Evolutionary conservation across 495 filamentous ascomycete species (phyloP).

Genomic region (Penicillium fimorum): DNA sequence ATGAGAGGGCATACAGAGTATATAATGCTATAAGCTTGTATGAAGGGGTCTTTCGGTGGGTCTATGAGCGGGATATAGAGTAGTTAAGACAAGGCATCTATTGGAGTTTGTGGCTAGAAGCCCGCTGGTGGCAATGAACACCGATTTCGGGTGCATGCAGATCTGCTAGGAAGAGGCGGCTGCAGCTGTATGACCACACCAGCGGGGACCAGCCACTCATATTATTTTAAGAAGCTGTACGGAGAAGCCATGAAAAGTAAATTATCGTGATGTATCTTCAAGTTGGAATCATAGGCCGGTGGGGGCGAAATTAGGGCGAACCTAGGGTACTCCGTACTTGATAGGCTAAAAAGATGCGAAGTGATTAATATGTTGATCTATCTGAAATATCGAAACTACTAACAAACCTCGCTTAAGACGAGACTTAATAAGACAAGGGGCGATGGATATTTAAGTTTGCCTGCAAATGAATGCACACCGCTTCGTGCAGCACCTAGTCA

Average conservation of each 20-base stretch:
- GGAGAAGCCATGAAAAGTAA: background rate
- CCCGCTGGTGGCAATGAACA: background rate
- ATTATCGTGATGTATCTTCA: background rate
- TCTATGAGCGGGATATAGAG: constrained; percentile 8
- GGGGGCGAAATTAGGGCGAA: too few species aligned
- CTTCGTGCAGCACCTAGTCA: constrained; percentile 10
- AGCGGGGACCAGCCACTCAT: constrained; percentile 15
- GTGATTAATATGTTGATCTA: background rate
- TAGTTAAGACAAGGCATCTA: background rate
- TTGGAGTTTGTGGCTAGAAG: background rate
- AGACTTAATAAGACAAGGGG: background rate
- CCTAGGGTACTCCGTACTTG: background rate
- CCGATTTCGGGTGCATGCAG: constrained; percentile 13
- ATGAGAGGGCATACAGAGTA: background rate
- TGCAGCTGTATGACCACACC: constrained; percentile 19
- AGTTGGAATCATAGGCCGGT: background rate
- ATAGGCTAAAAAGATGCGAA: background rate
- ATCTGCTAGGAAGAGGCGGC: constrained; percentile 19
- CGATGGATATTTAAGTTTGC: background rate
- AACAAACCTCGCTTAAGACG: background rate
- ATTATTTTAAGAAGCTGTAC: background rate
- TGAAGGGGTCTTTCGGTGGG: constrained; percentile 6
- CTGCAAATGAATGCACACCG: constrained; percentile 11
- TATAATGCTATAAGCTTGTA: background rate
- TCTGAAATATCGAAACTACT: background rate